phyloP scores from a whole-genome alignment of 441 rosid species.

The Aleurites moluccanus region DNA sequence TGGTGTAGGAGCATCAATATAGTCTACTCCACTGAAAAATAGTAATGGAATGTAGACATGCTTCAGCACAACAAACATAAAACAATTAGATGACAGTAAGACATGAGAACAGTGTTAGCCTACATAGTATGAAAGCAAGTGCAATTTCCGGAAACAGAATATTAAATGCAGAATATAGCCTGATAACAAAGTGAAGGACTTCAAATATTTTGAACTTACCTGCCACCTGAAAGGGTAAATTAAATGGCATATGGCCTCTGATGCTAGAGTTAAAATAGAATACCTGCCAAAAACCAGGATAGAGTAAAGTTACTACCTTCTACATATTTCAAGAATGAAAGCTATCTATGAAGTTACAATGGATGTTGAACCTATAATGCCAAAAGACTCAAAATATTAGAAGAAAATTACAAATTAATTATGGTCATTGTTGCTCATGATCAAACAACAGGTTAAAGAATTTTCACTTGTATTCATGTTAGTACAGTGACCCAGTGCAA shows the following conservation, averaged over 20 bases:
- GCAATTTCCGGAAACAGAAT: conserved; percentile 16
- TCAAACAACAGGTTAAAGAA: not conserved
- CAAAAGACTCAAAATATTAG: not conserved
- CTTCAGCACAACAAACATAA: conserved; percentile 75
- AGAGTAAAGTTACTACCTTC: conserved; percentile 2
- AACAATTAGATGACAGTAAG: conserved; percentile 46
- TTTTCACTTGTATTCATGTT: not conserved
- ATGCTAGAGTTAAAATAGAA: conserved; percentile 84
- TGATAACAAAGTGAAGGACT: not conserved
- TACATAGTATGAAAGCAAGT: conserved; percentile 20
- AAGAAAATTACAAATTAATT: not conserved
- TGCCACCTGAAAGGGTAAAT: conserved; percentile 99
- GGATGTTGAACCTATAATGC: not conserved
- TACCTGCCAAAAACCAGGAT: conserved; percentile 49
- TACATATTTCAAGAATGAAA: not conserved
- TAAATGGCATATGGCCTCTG: conserved; percentile 97
- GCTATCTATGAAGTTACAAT: not conserved
- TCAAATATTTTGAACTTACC: conserved; percentile 46
- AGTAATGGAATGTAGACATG: conserved; percentile 99
- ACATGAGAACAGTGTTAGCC: conserved; percentile 13
- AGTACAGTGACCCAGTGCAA: not conserved
- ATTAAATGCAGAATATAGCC: not conserved
- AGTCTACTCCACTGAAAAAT: conserved; percentile 99
- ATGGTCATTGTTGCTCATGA: conserved; percentile 3
- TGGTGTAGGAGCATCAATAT: conserved; percentile 98